phyloP scores from a whole-genome alignment of 2,329 filamentous ascomycete species.

The Xylariaceae sp. region DNA sequence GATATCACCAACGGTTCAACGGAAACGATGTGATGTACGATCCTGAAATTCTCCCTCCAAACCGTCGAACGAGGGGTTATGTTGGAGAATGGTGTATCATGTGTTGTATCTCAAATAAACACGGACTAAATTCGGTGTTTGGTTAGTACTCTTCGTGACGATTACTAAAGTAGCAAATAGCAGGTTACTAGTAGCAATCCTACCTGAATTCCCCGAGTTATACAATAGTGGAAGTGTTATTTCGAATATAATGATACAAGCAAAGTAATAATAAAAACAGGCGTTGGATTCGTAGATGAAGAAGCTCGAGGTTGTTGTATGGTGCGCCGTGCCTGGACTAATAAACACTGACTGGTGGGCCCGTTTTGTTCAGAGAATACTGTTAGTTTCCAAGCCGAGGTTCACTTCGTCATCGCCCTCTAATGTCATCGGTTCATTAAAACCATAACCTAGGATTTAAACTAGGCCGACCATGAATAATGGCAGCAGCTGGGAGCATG shows the following conservation, averaged over 20 bases:
- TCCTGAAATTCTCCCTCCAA: no score
- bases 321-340: slow-evolving; percentile 5
- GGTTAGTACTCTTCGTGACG: background rate
- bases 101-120: no score
- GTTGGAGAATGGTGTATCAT: no score
- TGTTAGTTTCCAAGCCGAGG: slow-evolving; percentile 19
- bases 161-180: slow-evolving; percentile 5
- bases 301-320: background rate
- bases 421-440: background rate
- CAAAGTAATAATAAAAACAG: background rate
- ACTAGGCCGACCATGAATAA: background rate
- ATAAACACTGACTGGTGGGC: slow-evolving; percentile 18
- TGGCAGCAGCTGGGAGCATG: slow-evolving; percentile 11
- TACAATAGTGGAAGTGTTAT: background rate
- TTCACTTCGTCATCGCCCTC: slow-evolving; percentile 4
- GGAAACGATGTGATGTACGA: no score
- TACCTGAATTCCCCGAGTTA: no score
- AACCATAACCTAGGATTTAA: background rate
- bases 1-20: no score
- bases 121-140: slow-evolving; percentile 16
- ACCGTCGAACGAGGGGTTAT: no score
- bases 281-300: background rate
- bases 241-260: background rate
- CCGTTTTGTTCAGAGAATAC: background rate
- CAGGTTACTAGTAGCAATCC: background rate